Evolutionary conservation across 108 stramenopile species (phyloP), one percentile per base, ranked within the genome.

Genomic region (Chaetoceros muelleri): DNA sequence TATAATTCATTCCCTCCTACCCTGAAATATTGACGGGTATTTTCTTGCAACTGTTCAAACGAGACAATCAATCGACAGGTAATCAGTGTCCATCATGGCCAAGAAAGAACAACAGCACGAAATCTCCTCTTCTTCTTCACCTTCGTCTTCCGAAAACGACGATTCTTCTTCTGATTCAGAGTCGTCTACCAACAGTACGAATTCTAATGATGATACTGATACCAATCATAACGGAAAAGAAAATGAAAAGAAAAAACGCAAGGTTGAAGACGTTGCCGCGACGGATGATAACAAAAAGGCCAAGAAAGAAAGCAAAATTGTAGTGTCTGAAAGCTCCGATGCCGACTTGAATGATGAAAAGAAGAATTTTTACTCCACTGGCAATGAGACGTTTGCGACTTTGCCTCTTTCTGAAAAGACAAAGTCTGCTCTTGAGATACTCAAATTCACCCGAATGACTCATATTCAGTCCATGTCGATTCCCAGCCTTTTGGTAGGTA

Each of bases 401-500:
- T 69, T 99, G 24, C 96, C 96, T 18, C 78, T 99, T 31, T 91
- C 91, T 3, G 89, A 92, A 3, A 76, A 51, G 34, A 99, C 96
- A 24, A 78, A 92, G 61, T 29, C 56, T 17, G 93, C 85, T 7
- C 70, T 99, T 16, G 55, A 73, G 20, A 67, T 64, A 5, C 68
- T 96, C 71, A 85, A 81, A 0, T 91, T 93, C 61, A 73, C 64
- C 10, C 84, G 60, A 13, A 94, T 96, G 87, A 98, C 98, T 2
- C 89, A 99, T 63, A 94, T 99, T 66, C 97, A 99, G 79, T 71
- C 82, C 50, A 81, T 77, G 69, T 74, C 95, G 26, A 97, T 99
- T 58, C 96, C 98, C 0, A 61, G 94, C 24, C 79, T 97, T 18
- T 80, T 99, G 21, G 48, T 73, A 1, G 98, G 98, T 7, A 92